A percentile compares a stretch with the other conserved stretches of the same genome.
phyloP scores from a whole-genome alignment of 768 basidiomycete species.

The Daedalea quercina region DNA sequence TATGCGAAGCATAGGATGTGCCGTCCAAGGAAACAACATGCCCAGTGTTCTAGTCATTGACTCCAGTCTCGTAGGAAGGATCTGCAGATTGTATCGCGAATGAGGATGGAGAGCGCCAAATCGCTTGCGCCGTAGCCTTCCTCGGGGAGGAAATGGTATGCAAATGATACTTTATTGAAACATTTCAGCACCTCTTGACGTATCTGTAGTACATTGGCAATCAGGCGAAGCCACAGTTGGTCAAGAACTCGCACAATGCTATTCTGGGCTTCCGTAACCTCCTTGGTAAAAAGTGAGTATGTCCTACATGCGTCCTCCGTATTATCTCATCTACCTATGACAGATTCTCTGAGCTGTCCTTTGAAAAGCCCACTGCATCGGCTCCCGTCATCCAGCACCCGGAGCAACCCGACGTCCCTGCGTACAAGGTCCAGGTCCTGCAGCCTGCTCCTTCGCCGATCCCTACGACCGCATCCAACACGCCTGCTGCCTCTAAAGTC shows the following conservation, averaged over 20 bases:
- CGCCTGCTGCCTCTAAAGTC: constrained; percentile 59
- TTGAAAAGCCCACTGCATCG: constrained; percentile 43
- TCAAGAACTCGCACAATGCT: constrained; percentile 92
- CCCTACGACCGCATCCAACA: constrained; percentile 40
- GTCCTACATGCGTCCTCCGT: neutral
- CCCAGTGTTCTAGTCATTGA: neutral
- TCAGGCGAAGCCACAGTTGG: constrained; percentile 88
- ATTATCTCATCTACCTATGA: neutral
- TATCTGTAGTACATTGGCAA: constrained; percentile 83
- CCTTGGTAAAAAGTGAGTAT: constrained; percentile 81
- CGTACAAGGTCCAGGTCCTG: constrained; percentile 79
- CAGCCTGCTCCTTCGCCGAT: constrained; percentile 71
- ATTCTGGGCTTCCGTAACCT: constrained; percentile 93
- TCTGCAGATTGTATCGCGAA: constrained; percentile 94
- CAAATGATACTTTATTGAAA: constrained; percentile 13
- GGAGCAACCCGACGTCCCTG: constrained; percentile 60
- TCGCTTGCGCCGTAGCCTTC: constrained; percentile 90
- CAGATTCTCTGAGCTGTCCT: constrained; percentile 72
- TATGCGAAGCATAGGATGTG: too few species aligned
- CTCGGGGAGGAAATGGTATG: constrained; percentile 85
- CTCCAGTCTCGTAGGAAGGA: constrained; percentile 55
- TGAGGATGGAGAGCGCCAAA: constrained; percentile 97
- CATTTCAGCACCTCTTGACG: neutral
- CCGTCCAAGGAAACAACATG: too few species aligned
- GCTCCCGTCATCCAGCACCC: constrained; percentile 77